phyloP scores from a whole-genome alignment of 2,329 filamentous ascomycete genomes.

The Aspergillus intermedius region DNA sequence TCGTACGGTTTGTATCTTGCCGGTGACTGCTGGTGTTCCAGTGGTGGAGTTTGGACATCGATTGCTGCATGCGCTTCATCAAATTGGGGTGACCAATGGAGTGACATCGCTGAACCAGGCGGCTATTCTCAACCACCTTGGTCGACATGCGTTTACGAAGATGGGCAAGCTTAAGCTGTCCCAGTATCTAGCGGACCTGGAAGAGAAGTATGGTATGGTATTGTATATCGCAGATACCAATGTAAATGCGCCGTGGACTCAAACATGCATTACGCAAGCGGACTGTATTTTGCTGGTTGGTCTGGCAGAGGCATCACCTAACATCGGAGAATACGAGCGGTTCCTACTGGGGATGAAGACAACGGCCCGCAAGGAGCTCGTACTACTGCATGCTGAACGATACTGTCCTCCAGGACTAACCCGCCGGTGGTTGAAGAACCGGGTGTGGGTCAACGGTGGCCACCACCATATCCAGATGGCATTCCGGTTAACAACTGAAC shows the following conservation, averaged over 20 bases:
- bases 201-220: conserved; percentile 94
- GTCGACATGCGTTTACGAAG: conserved; percentile 90
- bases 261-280: conserved; percentile 93
- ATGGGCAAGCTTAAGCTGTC: conserved; percentile 96
- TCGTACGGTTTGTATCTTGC: conserved; percentile 84
- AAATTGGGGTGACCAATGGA: conserved; percentile 83
- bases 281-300: conserved; percentile 94
- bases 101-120: conserved; percentile 90
- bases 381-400: conserved; percentile 80
- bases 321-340: conserved; percentile 91
- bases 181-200: conserved; percentile 91
- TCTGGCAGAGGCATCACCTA: conserved; percentile 79
- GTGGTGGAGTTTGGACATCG: conserved; percentile 92
- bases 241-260: conserved; percentile 96
- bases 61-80: conserved; percentile 76
- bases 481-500: conserved; percentile 68
- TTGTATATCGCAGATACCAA: conserved; percentile 95
- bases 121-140: conserved; percentile 87
- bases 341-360: conserved; percentile 97
- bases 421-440: conserved; percentile 80
- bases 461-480: conserved; percentile 98
- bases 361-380: conserved; percentile 85
- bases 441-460: conserved; percentile 95
- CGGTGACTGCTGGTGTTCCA: conserved; percentile 83
- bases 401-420: conserved; percentile 82